phyloP scores from a whole-genome alignment of 2,329 filamentous ascomycete species.

The Aspergillus terreus region DNA sequence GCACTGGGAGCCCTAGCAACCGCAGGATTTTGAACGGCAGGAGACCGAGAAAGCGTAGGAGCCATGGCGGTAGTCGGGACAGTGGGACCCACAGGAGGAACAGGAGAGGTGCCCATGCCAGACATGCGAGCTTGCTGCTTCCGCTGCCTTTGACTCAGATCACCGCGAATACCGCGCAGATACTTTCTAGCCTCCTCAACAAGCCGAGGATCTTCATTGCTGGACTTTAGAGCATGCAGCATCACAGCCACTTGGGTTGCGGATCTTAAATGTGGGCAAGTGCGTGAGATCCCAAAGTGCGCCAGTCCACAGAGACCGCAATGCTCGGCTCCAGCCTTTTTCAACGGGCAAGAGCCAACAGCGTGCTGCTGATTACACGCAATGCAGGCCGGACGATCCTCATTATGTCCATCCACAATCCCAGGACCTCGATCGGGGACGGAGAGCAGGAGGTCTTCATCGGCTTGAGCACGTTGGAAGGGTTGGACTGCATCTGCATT shows the following conservation, averaged over 20 bases:
- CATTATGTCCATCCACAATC: constrained; percentile 17
- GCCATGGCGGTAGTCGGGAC: no score
- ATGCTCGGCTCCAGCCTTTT: constrained; percentile 55
- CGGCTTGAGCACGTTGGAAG: constrained; percentile 36
- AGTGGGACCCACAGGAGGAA: no score
- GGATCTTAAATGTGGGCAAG: constrained; percentile 61
- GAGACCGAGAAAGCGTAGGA: neutral
- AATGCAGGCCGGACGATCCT: constrained; percentile 39
- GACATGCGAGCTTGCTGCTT: constrained; percentile 15
- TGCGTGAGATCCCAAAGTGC: constrained; percentile 54
- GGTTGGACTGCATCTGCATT: constrained; percentile 26
- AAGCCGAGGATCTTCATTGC: constrained; percentile 52
- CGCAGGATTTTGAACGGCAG: neutral
- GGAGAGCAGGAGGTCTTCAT: neutral
- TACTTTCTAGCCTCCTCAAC: constrained; percentile 56
- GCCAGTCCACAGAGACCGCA: constrained; percentile 64
- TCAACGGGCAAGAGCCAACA: constrained; percentile 59
- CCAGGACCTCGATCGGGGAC: neutral
- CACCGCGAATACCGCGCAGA: constrained; percentile 53
- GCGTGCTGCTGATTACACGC: constrained; percentile 55
- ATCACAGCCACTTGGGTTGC: constrained; percentile 63
- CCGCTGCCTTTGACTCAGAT: constrained; percentile 52
- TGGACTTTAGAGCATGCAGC: constrained; percentile 59
- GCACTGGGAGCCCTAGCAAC: neutral
- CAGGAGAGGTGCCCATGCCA: neutral